These are phyloP conservation scores for Huiozyma sinensis DNA, from an alignment of 805 yeast species.

Conservation along the genomic window DNA sequence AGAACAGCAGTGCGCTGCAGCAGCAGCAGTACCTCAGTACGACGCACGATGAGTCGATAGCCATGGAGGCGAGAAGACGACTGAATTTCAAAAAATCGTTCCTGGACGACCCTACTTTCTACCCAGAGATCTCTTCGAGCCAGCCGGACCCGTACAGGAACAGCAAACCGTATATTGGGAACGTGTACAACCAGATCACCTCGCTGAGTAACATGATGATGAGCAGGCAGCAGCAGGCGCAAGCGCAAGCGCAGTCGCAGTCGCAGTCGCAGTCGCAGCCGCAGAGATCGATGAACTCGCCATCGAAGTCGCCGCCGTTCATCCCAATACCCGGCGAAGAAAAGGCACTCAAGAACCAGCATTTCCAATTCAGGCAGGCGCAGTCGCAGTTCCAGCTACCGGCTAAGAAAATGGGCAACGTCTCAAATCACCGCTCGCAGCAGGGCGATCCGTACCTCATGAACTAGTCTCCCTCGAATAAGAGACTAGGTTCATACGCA, in stretches of 20 bases:
- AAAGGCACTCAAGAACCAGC: constrained; percentile 16
- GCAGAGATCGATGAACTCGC: not conserved
- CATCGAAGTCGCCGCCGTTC: constrained; percentile 3
- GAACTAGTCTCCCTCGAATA: constrained; percentile 4
- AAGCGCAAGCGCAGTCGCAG: not conserved
- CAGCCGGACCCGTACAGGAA: constrained; percentile 1
- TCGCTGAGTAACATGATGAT: constrained; percentile 5
- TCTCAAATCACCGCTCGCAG: constrained; percentile 4
- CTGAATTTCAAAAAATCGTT: constrained; percentile 22
- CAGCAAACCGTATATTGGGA: not conserved
- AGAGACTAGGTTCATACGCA: not conserved
- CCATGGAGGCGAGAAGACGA: constrained; percentile 19
- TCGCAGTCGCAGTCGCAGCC: not conserved
- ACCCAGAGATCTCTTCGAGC: constrained; percentile 11
- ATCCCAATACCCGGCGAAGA: not conserved
- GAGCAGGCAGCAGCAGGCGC: constrained; percentile 5
- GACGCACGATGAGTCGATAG: constrained; percentile 13
- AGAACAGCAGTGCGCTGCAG: too few relatives aligned
- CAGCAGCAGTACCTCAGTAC: not conserved
- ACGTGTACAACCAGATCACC: not conserved
- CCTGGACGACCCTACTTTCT: constrained; percentile 21
- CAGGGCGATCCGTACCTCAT: constrained; percentile 14
- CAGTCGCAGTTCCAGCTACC: constrained; percentile 6
- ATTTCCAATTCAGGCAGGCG: constrained; percentile 11
- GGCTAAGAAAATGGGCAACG: constrained; percentile 3